Conservation (phyloP, 1,139 yeast species). For the Scheffersomyces cryptocercus region DNA sequence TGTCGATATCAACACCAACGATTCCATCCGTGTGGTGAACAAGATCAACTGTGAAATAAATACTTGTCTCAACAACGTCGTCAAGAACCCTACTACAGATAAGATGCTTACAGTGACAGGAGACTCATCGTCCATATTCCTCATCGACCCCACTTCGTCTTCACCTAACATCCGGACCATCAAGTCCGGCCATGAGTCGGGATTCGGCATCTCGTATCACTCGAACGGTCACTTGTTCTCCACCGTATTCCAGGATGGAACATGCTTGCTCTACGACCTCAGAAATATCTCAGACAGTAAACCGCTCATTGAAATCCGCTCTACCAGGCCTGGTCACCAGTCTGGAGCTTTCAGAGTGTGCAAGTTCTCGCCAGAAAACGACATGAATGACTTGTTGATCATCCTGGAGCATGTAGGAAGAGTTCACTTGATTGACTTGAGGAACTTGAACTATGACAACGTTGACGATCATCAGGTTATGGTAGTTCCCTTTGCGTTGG, state of each 20-base stretch:
- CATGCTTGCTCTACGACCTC: constrained; percentile 72
- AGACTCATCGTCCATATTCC: constrained; percentile 38
- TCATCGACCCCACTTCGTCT: constrained; percentile 34
- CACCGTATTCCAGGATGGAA: constrained; percentile 83
- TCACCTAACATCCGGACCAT: constrained; percentile 27
- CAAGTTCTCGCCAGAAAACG: constrained; percentile 59
- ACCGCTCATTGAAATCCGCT: constrained; percentile 56
- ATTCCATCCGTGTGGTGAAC: constrained; percentile 38
- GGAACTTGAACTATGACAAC: constrained; percentile 48
- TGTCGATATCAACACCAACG: constrained; percentile 53
- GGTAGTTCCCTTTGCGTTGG: constrained; percentile 49
- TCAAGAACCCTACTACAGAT: constrained; percentile 28
- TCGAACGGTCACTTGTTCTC: constrained; percentile 73
- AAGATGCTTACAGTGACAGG: constrained; percentile 43
- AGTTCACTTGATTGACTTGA: constrained; percentile 77
- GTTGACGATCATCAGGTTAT: constrained; percentile 68
- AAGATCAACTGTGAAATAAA: constrained; percentile 39
- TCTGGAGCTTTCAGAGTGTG: constrained; percentile 66
- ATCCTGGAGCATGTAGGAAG: constrained; percentile 85
- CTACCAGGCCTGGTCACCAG: constrained; percentile 62
- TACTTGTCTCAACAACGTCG: constrained; percentile 43
- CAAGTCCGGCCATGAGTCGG: constrained; percentile 68
- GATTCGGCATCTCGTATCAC: constrained; percentile 81
- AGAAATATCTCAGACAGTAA: constrained; percentile 47
- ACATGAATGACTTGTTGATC: constrained; percentile 72